Percentiles rank a stretch among this genome's conserved stretches.
These are phyloP conservation scores for Xylariaceae sp. DNA, from an alignment of 2,329 filamentous ascomycete species.

Conservation along the genomic window DNA sequence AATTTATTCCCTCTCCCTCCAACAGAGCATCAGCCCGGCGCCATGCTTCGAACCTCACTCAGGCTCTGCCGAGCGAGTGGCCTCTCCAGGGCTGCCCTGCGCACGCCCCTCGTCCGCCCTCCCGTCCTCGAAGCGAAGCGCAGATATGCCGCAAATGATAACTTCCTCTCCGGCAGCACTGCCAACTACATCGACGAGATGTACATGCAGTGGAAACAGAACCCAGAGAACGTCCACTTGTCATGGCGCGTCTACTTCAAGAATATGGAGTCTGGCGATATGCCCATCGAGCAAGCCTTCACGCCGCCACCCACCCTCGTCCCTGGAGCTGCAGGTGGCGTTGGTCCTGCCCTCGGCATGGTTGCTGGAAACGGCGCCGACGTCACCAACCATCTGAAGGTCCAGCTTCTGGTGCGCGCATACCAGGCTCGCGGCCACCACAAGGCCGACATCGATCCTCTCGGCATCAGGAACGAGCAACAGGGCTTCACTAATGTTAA, in stretches of 20 bases:
- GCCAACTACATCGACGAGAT: conserved; percentile 99
- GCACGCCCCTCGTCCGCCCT: conserved; percentile 48
- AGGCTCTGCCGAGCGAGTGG: conserved; percentile 63
- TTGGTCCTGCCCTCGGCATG: conserved; percentile 66
- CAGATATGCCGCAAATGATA: conserved; percentile 73
- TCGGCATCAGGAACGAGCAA: conserved; percentile 84
- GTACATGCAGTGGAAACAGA: conserved; percentile 96
- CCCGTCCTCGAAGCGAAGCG: conserved; percentile 48
- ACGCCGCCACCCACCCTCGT: conserved; percentile 91
- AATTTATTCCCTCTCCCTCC: too few relatives aligned
- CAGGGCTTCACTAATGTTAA: conserved; percentile 80
- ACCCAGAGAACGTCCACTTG: conserved; percentile 89
- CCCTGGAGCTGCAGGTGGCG: conserved; percentile 72
- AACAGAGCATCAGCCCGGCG: conserved; percentile 42
- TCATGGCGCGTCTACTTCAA: conserved; percentile 99
- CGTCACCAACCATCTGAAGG: conserved; percentile 94
- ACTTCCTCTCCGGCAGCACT: conserved; percentile 92
- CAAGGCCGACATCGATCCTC: conserved; percentile 95
- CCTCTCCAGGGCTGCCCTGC: conserved; percentile 48
- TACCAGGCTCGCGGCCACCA: conserved; percentile 98
- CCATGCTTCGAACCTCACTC: conserved; percentile 70
- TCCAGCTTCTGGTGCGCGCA: conserved; percentile 92
- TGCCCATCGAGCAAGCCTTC: conserved; percentile 97
- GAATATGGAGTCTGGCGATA: conserved; percentile 97
- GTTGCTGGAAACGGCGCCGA: conserved; percentile 69